A percentile compares a stretch with the other conserved stretches of the same genome.
Conservation (phyloP, 768 basidiomycete genomes). For the Amanita polypyramis region DNA sequence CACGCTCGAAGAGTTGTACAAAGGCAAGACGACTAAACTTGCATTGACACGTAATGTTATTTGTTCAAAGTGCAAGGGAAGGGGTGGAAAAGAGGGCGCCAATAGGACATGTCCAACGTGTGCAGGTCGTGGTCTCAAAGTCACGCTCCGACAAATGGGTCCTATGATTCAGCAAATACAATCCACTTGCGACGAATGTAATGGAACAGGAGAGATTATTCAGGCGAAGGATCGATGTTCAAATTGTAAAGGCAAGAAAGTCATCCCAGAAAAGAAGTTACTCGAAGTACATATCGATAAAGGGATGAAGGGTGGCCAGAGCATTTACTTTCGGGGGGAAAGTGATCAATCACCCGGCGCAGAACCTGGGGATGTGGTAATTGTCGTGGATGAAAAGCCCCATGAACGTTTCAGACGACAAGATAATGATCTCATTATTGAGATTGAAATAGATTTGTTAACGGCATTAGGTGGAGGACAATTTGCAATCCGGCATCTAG, state of each 20-base stretch:
- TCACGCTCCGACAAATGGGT: slow-evolving; percentile 94
- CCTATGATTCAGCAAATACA: slow-evolving; percentile 99
- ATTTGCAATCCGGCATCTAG: slow-evolving; percentile 85
- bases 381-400: slow-evolving; percentile 87
- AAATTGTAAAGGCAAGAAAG: slow-evolving; percentile 93
- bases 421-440: slow-evolving; percentile 77
- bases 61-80: slow-evolving; percentile 89
- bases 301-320: slow-evolving; percentile 93
- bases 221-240: slow-evolving; percentile 88
- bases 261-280: slow-evolving; percentile 88
- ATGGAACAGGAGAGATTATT: slow-evolving; percentile 91
- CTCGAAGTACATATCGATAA: slow-evolving; percentile 98
- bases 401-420: slow-evolving; percentile 84
- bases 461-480: slow-evolving; percentile 90
- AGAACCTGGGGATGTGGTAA: slow-evolving; percentile 89
- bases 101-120: slow-evolving; percentile 72
- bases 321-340: slow-evolving; percentile 81
- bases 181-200: slow-evolving; percentile 88
- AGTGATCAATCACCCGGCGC: slow-evolving; percentile 87
- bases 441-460: slow-evolving; percentile 87
- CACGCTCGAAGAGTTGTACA: slow-evolving; percentile 97
- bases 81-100: slow-evolving; percentile 96
- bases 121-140: slow-evolving; percentile 81
- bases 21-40: slow-evolving; percentile 97
- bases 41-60: slow-evolving; percentile 93